phyloP scores from a whole-genome alignment of 106 monocot genomes.

The Posidonia australis region DNA sequence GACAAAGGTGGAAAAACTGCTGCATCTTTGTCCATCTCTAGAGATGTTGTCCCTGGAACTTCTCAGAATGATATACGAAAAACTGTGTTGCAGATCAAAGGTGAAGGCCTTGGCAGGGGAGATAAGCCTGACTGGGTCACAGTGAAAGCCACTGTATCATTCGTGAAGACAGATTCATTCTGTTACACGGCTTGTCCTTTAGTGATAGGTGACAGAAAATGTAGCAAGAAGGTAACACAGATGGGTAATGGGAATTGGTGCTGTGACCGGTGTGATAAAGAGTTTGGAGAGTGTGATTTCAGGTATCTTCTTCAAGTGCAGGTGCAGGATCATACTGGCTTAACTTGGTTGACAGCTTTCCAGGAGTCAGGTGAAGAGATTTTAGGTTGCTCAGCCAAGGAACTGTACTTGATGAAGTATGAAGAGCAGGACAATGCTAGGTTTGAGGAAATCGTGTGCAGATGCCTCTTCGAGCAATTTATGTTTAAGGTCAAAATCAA shows the following conservation, averaged over 20 bases:
- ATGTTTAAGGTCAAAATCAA: constrained; percentile 79
- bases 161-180: constrained; percentile 79
- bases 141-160: constrained; percentile 67
- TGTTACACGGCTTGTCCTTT: constrained; percentile 89
- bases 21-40: constrained; percentile 65
- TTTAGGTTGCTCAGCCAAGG: constrained; percentile 63
- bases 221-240: constrained; percentile 69
- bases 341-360: constrained; percentile 79
- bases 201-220: constrained; percentile 65
- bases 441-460: constrained; percentile 47
- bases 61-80: constrained; percentile 53
- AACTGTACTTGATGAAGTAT: constrained; percentile 47
- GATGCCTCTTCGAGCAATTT: constrained; percentile 57
- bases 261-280: constrained; percentile 68
- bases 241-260: constrained; percentile 44
- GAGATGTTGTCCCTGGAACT: constrained; percentile 30
- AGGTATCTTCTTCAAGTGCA: constrained; percentile 90
- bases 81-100: constrained; percentile 72
- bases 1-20: constrained; percentile 53
- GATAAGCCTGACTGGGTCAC: constrained; percentile 90
- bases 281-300: constrained; percentile 84
- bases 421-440: constrained; percentile 48
- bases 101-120: constrained; percentile 81
- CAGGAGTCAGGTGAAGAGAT: constrained; percentile 91
- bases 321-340: constrained; percentile 82